Evolutionary conservation across 768 basidiomycete genomes (phyloP).

Genomic region (Cyathus striatus): DNA sequence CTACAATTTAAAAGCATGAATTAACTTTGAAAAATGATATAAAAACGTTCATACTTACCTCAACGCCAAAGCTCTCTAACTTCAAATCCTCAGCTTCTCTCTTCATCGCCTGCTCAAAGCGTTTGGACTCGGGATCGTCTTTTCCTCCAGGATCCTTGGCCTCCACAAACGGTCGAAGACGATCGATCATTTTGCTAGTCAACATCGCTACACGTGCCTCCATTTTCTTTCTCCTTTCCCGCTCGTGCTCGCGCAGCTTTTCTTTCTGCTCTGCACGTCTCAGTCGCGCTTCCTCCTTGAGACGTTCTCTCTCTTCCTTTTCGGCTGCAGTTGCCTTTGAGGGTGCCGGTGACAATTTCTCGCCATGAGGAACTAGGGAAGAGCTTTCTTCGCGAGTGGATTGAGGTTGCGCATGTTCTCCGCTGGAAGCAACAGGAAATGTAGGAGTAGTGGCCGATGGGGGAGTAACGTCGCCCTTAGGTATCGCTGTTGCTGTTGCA

Average conservation of each 20-base stretch:
- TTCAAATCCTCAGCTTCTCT: conserved; percentile 93
- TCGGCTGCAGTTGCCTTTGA: conserved; percentile 17
- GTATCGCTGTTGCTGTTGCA: conserved; percentile 3
- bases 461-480: not conserved
- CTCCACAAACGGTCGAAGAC: conserved; percentile 87
- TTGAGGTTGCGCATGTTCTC: too few relatives aligned
- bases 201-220: conserved; percentile 72
- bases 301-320: conserved; percentile 31
- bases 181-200: conserved; percentile 75
- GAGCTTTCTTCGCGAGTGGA: not conserved
- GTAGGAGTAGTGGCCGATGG: not conserved
- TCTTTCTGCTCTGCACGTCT: conserved; percentile 80
- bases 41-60: conserved; percentile 43
- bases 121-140: conserved; percentile 77
- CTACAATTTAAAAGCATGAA: conserved; percentile 26
- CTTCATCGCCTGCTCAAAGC: conserved; percentile 72
- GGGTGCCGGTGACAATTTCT: conserved; percentile 8
- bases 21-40: not conserved
- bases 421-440: too few relatives aligned
- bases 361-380: conserved; percentile 14
- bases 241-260: conserved; percentile 79
- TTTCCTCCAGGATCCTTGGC: conserved; percentile 77
- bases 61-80: conserved; percentile 95
- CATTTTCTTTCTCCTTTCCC: conserved; percentile 74
- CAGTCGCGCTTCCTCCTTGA: conserved; percentile 44